Evolutionary conservation across 2,329 filamentous ascomycete genomes (phyloP).

Genomic region (Penicillium sp.): DNA sequence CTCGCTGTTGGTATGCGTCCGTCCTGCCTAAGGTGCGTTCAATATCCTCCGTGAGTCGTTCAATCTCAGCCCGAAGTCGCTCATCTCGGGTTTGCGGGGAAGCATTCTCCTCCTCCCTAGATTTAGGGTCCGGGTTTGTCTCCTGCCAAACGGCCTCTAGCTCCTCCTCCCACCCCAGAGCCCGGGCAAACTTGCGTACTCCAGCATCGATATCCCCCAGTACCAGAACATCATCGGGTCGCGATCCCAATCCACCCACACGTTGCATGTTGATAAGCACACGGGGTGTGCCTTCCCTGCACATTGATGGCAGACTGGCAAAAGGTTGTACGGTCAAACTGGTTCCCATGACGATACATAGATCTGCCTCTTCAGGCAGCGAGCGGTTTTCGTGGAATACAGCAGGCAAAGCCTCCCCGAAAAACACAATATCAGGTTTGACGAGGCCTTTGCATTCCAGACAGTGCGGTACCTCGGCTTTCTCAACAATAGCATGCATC

Average conservation of each 20-base stretch:
- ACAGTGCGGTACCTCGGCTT: conserved; percentile 72
- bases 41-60: conserved; percentile 59
- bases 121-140: conserved; percentile 64
- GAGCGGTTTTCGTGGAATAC: conserved; percentile 63
- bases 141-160: conserved; percentile 73
- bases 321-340: conserved; percentile 89
- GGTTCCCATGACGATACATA: conserved; percentile 85
- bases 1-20: conserved; percentile 46
- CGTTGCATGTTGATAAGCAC: conserved; percentile 84
- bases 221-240: conserved; percentile 80
- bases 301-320: conserved; percentile 71
- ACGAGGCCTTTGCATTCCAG: conserved; percentile 72
- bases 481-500: conserved; percentile 70
- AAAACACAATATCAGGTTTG: conserved; percentile 95
- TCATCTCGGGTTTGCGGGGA: conserved; percentile 55
- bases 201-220: conserved; percentile 82
- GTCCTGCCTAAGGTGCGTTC: conserved; percentile 56
- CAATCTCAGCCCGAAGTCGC: conserved; percentile 57
- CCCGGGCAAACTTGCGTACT: conserved; percentile 74
- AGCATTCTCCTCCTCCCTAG: conserved; percentile 42
- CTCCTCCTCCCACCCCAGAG: conserved; percentile 82
- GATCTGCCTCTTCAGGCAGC: conserved; percentile 65
- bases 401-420: conserved; percentile 72
- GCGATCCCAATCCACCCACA: conserved; percentile 75
- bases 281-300: conserved; percentile 65